Base-by-base conservation (phyloP, 345 rosid genomes). In the Aethionema arabicum region DNA sequence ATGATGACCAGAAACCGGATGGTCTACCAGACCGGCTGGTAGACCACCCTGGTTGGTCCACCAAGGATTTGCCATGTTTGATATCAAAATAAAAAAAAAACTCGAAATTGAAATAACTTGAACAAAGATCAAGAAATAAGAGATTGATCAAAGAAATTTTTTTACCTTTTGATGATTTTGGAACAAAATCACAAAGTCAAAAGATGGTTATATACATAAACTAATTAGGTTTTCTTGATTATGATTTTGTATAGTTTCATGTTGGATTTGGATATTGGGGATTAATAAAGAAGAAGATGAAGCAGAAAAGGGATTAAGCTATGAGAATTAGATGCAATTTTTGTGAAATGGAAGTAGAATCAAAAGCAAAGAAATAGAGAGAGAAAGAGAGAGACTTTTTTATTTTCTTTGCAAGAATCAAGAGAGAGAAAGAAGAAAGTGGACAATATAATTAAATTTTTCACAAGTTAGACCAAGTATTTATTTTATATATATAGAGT, bases 51-150 rank as follows among this genome's bases (percentile, higher is more conserved):
- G 90, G 62, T 77, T 79, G 2, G 81, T 68, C 95, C 95, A 86
- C 95, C 95, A 86, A 59, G 85, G 87, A 63, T 86, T 86, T 35
- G 95, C 81, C 95, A 86, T 77, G 27, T 15, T 68, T 70, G 1
- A 21, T 21, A 21, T 21, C 27, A 2, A 21, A 21, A 21, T 21
- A 1, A 2, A 21, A 21, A 21, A 21, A 21, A 21, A 21, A 36
- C 64, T 2, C 6, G 65, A 48, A 5, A 7, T 4, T 12, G 16
- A 12, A 21, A 61, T 33, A 11, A 15, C 10, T 39, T 0, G 30
- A 66, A 35, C 46, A 61, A 39, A 48, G 61, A 56, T 53, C 29
- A 56, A 35, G 11, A 6, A 55, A 8, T 1, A n/a, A 15, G 60
- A 36, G 35, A 12, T 51, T 44, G 2, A 8, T 40, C n/a, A 40